Conservation (phyloP, 495 filamentous ascomycete genomes). For the Penicillium paxilli region DNA sequence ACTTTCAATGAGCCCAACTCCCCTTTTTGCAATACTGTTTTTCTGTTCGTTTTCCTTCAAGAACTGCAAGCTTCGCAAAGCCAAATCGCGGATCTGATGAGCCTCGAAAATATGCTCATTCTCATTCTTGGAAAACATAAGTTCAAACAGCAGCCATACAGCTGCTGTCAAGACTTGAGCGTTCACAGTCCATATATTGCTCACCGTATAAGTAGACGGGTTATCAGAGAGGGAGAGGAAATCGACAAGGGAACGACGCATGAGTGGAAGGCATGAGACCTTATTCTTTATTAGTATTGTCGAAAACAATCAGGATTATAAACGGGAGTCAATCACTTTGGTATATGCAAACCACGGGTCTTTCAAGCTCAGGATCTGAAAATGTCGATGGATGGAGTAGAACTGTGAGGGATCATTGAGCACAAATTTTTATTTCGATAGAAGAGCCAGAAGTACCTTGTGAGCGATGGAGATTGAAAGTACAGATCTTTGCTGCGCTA, state of each 20-base stretch:
- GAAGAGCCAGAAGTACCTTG: background rate
- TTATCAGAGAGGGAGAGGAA: slow-evolving; percentile 10
- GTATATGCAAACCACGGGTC: slow-evolving; percentile 16
- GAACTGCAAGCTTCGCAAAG: background rate
- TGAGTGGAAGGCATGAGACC: slow-evolving; percentile 15
- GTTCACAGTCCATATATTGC: slow-evolving; percentile 14
- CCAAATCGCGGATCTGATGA: background rate
- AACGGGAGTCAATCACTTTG: slow-evolving; percentile 7
- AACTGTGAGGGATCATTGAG: background rate
- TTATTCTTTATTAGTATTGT: background rate
- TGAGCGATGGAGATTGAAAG: background rate
- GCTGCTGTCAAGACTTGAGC: slow-evolving; percentile 13
- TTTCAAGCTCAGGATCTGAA: slow-evolving; percentile 12
- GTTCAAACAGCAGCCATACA: slow-evolving; percentile 11
- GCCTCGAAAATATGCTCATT: background rate
- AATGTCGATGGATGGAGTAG: slow-evolving; percentile 12
- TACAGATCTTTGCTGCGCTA: background rate
- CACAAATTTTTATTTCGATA: background rate
- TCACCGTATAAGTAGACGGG: background rate
- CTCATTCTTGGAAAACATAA: slow-evolving; percentile 9
- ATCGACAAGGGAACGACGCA: background rate
- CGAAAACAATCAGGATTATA: no score
- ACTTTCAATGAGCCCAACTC: slow-evolving; percentile 2
- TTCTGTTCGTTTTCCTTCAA: background rate
- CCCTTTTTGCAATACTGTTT: slow-evolving; percentile 10